phyloP scores from a whole-genome alignment of 805 yeast genomes.

The Peterozyma xylosa region DNA sequence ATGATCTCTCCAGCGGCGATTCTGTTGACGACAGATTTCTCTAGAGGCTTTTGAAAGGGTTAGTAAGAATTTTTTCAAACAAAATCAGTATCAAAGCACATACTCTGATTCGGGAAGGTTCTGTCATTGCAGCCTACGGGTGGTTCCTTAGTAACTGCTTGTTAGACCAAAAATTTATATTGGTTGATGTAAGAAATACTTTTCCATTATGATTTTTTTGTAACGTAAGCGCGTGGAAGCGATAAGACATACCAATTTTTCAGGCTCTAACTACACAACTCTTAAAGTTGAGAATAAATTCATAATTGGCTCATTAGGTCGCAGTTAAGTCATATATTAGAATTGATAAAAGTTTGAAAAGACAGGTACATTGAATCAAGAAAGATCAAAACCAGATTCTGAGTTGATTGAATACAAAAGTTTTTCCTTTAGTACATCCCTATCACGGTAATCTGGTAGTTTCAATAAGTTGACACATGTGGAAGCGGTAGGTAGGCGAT shows the following conservation, averaged over 20 bases:
- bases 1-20: slow-evolving; percentile 98
- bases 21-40: slow-evolving; percentile 67
- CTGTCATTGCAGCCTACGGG: background rate
- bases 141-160: too few relatives aligned
- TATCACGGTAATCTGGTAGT: slow-evolving; percentile 74
- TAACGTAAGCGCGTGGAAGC: too few relatives aligned
- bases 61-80: background rate
- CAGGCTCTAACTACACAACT: too few relatives aligned
- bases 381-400: slow-evolving; percentile 83
- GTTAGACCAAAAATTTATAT: too few relatives aligned
- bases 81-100: background rate
- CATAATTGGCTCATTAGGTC: too few relatives aligned
- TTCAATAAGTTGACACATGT: slow-evolving; percentile 88
- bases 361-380: slow-evolving; percentile 21
- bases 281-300: too few relatives aligned
- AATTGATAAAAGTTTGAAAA: too few relatives aligned
- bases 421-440: slow-evolving; percentile 48
- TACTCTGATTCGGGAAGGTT: slow-evolving; percentile 1
- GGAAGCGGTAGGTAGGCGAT: slow-evolving; percentile 80
- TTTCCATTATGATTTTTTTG: too few relatives aligned
- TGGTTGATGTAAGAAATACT: too few relatives aligned
- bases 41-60: slow-evolving; percentile 36
- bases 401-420: slow-evolving; percentile 72
- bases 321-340: too few relatives aligned
- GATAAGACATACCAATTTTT: too few relatives aligned